Evolutionary conservation across 805 yeast species (phyloP), one percentile per base, ranked within the genome.

Genomic region (Candida coquimbonensis): DNA sequence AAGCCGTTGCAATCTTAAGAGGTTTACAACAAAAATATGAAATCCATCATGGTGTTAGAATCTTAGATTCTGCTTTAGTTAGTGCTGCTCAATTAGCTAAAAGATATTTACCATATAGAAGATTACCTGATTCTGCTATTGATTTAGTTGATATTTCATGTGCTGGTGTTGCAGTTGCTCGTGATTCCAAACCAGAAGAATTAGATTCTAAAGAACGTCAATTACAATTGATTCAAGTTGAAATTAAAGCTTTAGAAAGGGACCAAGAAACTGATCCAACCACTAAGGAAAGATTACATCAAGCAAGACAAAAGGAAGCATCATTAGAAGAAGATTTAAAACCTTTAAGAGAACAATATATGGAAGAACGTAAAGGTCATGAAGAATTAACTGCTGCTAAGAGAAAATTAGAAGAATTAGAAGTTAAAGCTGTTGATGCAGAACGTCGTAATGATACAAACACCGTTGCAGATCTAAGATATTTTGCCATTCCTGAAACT

Each of bases 161-260:
- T 38, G 98, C 98, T 3, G 77, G 95, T 46, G 98, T 93, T 38
- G 98, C 98, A 1, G 99, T 93, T 44, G 96, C 96, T 5, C 81
- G 99, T 68, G 99, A 93, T 64, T 91, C 98, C 4, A 88, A 87
- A 64, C 99, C 99, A 2, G 99, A 93, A 67, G 96, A 89, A 64
- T 75, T 93, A 58, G 99, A 93, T 69, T 83, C 82, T 39, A 77
- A 89, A 55, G 99, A 93, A 68, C 86, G 99, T 66, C 88, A 88
- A 68, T 74, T 90, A 41, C 95, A 89, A 63, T 77, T 93, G 55
- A 69, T 93, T 33, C 96, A 91, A 59, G 98, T 93, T 48, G 99
- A 93, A 68, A 91, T 93, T 62, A 87, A 88, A 62, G 99, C 99
- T 1, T 75, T 93, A 56, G 97, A 93, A 69, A 86, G 99, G 69